Evolutionary conservation across 768 basidiomycete genomes (phyloP), one percentile per base, ranked within the genome.

Genomic region (Leccinum subtestaceum): DNA sequence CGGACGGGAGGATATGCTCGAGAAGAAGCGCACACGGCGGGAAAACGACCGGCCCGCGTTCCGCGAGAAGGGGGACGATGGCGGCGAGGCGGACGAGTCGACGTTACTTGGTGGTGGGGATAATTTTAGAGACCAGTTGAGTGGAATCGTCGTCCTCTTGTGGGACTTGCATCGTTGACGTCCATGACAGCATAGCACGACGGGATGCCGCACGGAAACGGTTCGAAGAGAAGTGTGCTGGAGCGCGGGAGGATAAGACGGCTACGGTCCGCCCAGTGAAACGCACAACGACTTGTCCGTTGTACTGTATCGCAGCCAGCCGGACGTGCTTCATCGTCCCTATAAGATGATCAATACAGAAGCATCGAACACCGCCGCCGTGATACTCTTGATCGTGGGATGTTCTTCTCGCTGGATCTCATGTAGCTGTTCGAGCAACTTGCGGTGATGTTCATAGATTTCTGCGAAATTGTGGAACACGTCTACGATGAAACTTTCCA

Each of bases 401-500:
- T 92, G 88, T 68, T 96, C 85, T 58, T 97, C 93, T 32, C 88
- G 82, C 72, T 98, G 94, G 46, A 95, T 86, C 47, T 91, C 87
- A 63, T 92, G 86, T 53, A 98, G 80, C 52, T 87, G 82, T 43
- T 93, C 86, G 4, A 98, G 81, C 47, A 98, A 78, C 63, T 82
- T 80, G 53, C 82, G 80, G 65, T 94, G 91, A 66, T 96, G 87
- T 6, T 78, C 80, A 58, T 85, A 81, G 5, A 99, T 76, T 60
- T 92, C 89, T 38, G 75, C 77, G 63, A 87, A 88, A 74, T 98
- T 98, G 76, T 94, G 89, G 75, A 95, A 96, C 48, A 93, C 91
- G 50, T 96, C 92, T 23, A 80, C 72, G 56, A 97, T 86, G 75
- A 98, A 98, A 47, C 77, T 77, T 10, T 88, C 84, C 23, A 97